phyloP scores from a whole-genome alignment of 352 stramenopile species.

The Phytopythium oedochilum region DNA sequence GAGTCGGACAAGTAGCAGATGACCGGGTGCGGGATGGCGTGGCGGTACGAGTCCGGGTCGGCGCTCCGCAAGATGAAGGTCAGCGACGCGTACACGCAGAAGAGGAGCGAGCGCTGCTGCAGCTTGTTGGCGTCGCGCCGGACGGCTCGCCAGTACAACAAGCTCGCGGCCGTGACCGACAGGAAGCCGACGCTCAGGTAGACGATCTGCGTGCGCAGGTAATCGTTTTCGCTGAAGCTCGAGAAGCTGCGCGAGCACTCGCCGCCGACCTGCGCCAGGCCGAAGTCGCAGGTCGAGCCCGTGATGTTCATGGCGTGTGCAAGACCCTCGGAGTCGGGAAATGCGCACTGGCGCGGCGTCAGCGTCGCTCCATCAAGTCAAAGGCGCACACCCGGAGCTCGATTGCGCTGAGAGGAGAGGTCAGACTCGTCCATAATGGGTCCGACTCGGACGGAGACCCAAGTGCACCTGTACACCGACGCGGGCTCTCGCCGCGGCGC shows the following conservation, averaged over 20 bases:
- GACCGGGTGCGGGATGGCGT: constrained; percentile 24
- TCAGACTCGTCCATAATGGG: no score
- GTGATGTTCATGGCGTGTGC: no score
- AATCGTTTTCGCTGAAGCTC: constrained; percentile 16
- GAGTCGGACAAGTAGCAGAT: constrained; percentile 20
- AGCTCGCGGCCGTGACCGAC: constrained; percentile 12
- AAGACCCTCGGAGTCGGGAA: no score
- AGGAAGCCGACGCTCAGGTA: constrained; percentile 16
- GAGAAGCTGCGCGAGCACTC: constrained; percentile 17
- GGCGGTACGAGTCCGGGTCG: constrained; percentile 25
- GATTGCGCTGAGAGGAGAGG: no score
- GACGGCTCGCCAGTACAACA: constrained; percentile 20
- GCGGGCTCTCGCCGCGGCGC: no score
- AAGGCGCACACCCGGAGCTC: no score
- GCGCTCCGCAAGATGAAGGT: constrained; percentile 24
- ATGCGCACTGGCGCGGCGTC: no score
- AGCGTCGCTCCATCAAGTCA: no score
- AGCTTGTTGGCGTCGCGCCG: constrained; percentile 16
- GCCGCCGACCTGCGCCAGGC: constrained; percentile 14
- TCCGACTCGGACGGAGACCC: no score
- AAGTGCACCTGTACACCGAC: no score
- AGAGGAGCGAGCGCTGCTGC: constrained; percentile 23
- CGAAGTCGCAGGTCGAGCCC: constrained; percentile 20
- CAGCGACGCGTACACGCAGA: constrained; percentile 25
- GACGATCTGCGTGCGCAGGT: constrained; percentile 18